Conservation (phyloP, 352 stramenopile species). For the Phytophthora hybrid region DNA sequence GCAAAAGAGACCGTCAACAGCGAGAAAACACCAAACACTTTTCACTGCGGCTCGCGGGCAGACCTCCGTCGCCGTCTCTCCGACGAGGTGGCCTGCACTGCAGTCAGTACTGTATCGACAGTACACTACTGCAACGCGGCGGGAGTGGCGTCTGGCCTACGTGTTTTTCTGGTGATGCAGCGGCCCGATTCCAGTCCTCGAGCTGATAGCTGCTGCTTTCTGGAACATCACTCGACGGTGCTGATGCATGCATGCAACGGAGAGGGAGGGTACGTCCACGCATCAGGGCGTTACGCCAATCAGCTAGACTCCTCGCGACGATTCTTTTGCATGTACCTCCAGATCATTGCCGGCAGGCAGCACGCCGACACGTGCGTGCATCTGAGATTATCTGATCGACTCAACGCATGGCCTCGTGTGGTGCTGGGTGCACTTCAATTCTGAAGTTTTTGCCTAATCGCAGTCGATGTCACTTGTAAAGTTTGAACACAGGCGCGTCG, state of each 20-base stretch:
- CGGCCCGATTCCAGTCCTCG: neutral
- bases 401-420: too few species aligned
- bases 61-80: neutral
- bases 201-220: too few species aligned
- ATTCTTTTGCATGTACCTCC: neutral
- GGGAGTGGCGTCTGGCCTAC: neutral
- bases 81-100: neutral
- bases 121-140: neutral
- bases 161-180: constrained; percentile 4
- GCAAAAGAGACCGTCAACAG: neutral
- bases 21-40: neutral
- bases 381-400: too few species aligned
- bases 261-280: too few species aligned
- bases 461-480: neutral
- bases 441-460: constrained; percentile 23
- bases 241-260: neutral
- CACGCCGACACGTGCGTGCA: constrained; percentile 1
- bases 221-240: neutral
- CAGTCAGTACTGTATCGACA: neutral
- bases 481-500: too few species aligned
- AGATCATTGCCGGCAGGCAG: neutral
- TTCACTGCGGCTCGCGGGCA: neutral
- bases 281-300: neutral
- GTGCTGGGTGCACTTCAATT: constrained; percentile 22
- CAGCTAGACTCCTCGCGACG: neutral